Conservation (phyloP, 305 asterid species). For the Withania somnifera region DNA sequence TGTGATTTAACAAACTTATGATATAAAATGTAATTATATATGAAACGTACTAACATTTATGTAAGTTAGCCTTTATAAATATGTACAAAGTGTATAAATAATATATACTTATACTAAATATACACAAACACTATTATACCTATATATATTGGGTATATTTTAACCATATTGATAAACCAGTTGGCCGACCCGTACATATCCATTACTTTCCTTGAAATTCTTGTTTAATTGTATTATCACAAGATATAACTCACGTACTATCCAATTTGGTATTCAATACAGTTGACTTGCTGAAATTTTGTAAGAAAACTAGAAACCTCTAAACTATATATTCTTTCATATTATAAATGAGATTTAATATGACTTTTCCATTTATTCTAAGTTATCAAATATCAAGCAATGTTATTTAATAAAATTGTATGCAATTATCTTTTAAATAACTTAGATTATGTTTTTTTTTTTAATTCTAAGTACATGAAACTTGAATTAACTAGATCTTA, state of each 20-base stretch:
- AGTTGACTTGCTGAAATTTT: neutral
- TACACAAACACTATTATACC: no score
- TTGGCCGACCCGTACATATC: no score
- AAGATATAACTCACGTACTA: neutral
- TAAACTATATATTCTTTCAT: neutral
- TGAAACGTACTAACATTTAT: no score
- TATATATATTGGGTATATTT: no score
- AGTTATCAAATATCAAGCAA: neutral
- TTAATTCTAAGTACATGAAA: neutral
- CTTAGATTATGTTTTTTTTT: neutral
- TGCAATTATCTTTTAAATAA: neutral
- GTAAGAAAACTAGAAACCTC: neutral
- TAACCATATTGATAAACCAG: no score
- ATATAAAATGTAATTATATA: no score
- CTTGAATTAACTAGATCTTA: neutral
- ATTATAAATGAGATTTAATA: neutral
- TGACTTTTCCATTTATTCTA: neutral
- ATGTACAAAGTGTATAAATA: no score
- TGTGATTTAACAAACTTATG: no score
- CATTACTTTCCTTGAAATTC: no score
- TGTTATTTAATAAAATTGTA: neutral
- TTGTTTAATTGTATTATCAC: neutral
- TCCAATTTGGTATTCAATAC: neutral
- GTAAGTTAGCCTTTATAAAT: no score
- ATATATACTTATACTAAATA: no score